Evolutionary conservation across 805 yeast species (phyloP).

Genomic region (Candida michaelii): DNA sequence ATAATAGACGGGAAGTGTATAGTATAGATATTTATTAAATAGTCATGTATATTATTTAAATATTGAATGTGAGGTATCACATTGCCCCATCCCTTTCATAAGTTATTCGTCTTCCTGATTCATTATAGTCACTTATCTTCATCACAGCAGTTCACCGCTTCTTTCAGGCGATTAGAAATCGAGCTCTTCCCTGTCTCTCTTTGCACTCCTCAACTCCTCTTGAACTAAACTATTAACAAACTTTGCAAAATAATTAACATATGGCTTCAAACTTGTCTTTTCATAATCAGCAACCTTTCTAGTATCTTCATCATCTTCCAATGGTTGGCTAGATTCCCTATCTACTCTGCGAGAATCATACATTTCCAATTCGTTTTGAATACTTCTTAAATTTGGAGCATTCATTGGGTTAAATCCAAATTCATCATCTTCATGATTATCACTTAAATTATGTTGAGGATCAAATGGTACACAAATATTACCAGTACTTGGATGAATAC

Average conservation of each 20-base stretch:
- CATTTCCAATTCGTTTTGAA: constrained; percentile 64
- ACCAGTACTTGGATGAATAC: constrained; percentile 95
- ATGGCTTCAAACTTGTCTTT: constrained; percentile 69
- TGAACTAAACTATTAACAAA: constrained; percentile 59
- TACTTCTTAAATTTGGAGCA: constrained; percentile 70
- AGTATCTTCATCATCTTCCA: constrained; percentile 15
- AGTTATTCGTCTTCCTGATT: too few relatives aligned
- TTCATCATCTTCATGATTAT: constrained; percentile 33
- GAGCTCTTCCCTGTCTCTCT: constrained; percentile 34
- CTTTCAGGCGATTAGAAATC: constrained; percentile 34
- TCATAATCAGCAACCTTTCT: constrained; percentile 48
- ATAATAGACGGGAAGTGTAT: background rate
- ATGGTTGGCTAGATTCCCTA: constrained; percentile 26
- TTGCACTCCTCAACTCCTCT: constrained; percentile 45
- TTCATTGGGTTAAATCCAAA: constrained; percentile 71
- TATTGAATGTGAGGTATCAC: too few relatives aligned
- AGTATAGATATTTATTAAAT: too few relatives aligned
- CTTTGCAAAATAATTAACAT: constrained; percentile 61
- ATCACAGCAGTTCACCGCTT: too few relatives aligned
- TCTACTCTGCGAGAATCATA: constrained; percentile 39
- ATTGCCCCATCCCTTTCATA: too few relatives aligned
- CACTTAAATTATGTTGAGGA: constrained; percentile 40
- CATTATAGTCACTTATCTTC: too few relatives aligned
- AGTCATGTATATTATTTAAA: too few relatives aligned
- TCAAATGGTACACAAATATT: constrained; percentile 90